phyloP scores from a whole-genome alignment of 2,329 filamentous ascomycete genomes.

The Fusarium sp. region DNA sequence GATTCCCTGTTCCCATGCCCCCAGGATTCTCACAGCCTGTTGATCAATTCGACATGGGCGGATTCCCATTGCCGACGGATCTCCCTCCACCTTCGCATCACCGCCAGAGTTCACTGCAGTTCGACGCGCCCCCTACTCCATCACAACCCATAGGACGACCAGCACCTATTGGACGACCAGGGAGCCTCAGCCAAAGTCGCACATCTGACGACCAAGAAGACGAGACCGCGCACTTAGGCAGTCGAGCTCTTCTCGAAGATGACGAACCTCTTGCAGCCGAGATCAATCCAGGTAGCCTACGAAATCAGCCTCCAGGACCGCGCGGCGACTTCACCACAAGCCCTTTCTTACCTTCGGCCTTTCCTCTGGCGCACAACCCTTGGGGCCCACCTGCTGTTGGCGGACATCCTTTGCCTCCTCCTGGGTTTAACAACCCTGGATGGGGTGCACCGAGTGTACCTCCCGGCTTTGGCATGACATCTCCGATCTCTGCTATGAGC shows the following conservation, averaged over 20 bases:
- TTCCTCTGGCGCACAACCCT: constrained; percentile 52
- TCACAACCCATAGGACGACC: constrained; percentile 83
- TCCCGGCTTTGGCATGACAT: constrained; percentile 51
- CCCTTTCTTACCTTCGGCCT: constrained; percentile 57
- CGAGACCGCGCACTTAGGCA: constrained; percentile 84
- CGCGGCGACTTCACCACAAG: constrained; percentile 56
- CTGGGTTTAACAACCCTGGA: constrained; percentile 58
- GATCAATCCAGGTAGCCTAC: constrained; percentile 49
- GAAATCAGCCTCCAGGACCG: constrained; percentile 64
- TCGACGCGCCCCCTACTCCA: constrained; percentile 66
- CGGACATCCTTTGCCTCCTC: constrained; percentile 57
- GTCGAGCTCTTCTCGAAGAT: constrained; percentile 87
- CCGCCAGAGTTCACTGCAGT: constrained; percentile 78
- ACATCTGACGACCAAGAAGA: constrained; percentile 70
- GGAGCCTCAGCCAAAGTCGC: constrained; percentile 72
- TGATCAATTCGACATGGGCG: constrained; percentile 49
- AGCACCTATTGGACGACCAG: constrained; percentile 87
- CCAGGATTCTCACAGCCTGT: constrained; percentile 51
- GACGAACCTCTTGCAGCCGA: constrained; percentile 64
- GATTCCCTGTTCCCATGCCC: constrained; percentile 55
- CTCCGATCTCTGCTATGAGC: constrained; percentile 47
- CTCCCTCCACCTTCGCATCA: constrained; percentile 67
- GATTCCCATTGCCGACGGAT: constrained; percentile 51
- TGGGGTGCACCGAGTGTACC: constrained; percentile 52
- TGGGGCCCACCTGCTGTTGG: constrained; percentile 55